Conservation (phyloP, 2,329 filamentous ascomycete species). For the Arthrocladium fulminans region DNA sequence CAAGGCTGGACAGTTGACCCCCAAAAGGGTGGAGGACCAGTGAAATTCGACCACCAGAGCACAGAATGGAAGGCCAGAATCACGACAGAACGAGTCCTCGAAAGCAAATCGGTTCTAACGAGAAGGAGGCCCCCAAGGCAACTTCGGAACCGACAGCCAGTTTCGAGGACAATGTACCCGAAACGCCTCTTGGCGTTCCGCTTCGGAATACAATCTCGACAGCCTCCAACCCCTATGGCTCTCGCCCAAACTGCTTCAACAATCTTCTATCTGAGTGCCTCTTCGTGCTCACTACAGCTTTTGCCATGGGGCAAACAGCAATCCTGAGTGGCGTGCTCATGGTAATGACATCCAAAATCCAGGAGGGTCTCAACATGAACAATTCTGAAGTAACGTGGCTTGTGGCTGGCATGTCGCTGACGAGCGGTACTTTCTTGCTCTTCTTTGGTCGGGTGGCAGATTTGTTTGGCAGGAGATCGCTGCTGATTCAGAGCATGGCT, state of each 20-base stretch:
- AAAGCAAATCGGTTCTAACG: background rate
- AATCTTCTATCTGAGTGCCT: conserved; percentile 55
- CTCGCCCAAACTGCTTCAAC: conserved; percentile 51
- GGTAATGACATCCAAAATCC: conserved; percentile 56
- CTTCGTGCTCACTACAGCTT: conserved; percentile 58
- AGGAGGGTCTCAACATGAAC: conserved; percentile 52
- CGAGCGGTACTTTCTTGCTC: conserved; percentile 56
- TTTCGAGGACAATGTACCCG: background rate
- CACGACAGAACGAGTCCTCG: background rate
- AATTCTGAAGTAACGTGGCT: conserved; percentile 61
- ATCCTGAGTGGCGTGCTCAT: conserved; percentile 52
- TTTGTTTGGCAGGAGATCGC: conserved; percentile 53
- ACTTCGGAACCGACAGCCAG: background rate
- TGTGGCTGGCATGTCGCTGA: conserved; percentile 52
- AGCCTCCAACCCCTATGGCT: conserved; percentile 1
- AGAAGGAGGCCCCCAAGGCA: background rate
- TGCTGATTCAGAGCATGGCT: conserved; percentile 53
- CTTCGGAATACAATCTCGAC: background rate
- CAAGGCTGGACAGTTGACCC: background rate
- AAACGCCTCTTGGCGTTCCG: background rate
- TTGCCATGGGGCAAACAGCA: conserved; percentile 55
- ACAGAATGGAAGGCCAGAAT: background rate
- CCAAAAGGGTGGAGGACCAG: background rate
- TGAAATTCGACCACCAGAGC: background rate
- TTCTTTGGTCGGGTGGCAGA: conserved; percentile 59